Evolutionary conservation across 768 basidiomycete genomes (phyloP).

Genomic region (Suillus spraguei): DNA sequence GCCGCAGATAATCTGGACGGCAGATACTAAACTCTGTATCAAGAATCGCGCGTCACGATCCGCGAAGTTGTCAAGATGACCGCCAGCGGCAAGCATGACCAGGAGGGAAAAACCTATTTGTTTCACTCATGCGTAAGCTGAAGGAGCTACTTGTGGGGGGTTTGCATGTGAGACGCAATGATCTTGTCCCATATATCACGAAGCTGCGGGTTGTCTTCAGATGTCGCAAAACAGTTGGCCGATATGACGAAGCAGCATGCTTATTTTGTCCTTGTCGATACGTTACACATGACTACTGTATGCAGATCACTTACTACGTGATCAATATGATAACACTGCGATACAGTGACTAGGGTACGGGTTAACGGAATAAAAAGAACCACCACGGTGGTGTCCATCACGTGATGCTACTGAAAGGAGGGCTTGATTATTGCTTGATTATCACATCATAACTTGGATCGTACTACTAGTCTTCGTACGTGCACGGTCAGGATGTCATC

Average conservation of each 20-base stretch:
- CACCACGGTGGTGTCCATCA: background rate
- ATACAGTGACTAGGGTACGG: too few relatives aligned
- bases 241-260: background rate
- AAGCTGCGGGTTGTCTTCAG: background rate
- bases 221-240: background rate
- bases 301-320: background rate
- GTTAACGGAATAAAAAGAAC: too few relatives aligned
- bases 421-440: too few relatives aligned
- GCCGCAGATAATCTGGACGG: constrained; percentile 5
- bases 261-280: background rate
- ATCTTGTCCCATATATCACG: background rate
- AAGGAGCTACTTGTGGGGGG: background rate
- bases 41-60: background rate
- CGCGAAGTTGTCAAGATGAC: background rate
- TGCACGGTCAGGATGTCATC: background rate
- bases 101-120: background rate
- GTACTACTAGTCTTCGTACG: too few relatives aligned
- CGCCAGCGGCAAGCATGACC: constrained; percentile 14
- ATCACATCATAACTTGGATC: too few relatives aligned
- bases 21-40: constrained; percentile 22
- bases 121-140: background rate
- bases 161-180: background rate
- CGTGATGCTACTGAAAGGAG: background rate
- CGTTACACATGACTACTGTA: background rate
- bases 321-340: too few relatives aligned